Percentiles rank a stretch among this genome's conserved stretches.
These are phyloP conservation scores for Ogataea paraovalis DNA, from an alignment of 805 yeast species.

Conservation along the genomic window DNA sequence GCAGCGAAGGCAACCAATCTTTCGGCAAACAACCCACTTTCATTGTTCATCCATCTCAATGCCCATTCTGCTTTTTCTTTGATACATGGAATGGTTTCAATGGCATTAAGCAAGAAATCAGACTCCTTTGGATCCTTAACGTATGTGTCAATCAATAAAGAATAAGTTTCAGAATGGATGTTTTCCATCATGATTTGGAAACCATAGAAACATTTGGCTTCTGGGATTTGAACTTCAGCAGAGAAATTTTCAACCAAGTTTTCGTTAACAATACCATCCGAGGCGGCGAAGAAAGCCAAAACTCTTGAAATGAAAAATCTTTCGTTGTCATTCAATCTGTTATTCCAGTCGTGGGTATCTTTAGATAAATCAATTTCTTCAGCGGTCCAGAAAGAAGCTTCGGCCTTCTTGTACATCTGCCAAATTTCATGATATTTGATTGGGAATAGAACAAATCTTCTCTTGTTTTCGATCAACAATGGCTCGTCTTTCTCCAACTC, in stretches of 20 bases:
- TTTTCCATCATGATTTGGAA: constrained; percentile 99
- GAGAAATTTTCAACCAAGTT: constrained; percentile 95
- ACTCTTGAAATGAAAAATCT: constrained; percentile 89
- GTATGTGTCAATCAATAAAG: constrained; percentile 89
- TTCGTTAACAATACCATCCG: constrained; percentile 98
- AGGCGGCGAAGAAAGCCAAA: constrained; percentile 96
- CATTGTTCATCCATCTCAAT: constrained; percentile 90
- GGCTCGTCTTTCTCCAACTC: constrained; percentile 87
- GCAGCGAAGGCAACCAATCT: constrained; percentile 98
- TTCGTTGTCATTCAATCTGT: constrained; percentile 84
- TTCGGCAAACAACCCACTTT: constrained; percentile 87
- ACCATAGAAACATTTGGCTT: constrained; percentile 98
- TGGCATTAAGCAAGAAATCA: constrained; percentile 87
- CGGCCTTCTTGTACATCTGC: constrained; percentile 99
- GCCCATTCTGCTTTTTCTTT: constrained; percentile 99
- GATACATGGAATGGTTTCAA: constrained; percentile 93
- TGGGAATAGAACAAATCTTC: constrained; percentile 91
- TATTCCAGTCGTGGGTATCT: constrained; percentile 91
- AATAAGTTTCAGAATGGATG: constrained; percentile 96
- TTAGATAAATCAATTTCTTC: constrained; percentile 96
- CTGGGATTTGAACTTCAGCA: constrained; percentile 95
- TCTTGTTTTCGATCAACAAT: constrained; percentile 73
- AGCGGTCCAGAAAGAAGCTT: constrained; percentile 99
- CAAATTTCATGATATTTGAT: constrained; percentile 96
- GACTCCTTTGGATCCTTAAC: constrained; percentile 95